Evolutionary conservation across 2,329 filamentous ascomycete species (phyloP), one percentile per base, ranked within the genome.

Genomic region (Aureobasidium leucospermi): DNA sequence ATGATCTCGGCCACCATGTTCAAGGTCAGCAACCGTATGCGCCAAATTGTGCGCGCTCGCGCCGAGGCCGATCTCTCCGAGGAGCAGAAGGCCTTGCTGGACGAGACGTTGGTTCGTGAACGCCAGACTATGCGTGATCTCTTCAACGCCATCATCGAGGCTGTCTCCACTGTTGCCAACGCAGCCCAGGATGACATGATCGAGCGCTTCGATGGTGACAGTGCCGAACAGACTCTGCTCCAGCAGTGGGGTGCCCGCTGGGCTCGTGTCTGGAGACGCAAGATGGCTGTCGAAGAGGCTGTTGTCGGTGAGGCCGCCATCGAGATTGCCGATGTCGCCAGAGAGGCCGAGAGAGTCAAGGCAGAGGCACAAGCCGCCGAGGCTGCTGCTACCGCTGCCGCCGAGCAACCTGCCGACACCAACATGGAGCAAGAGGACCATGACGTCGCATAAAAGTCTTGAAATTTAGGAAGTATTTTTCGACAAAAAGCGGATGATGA

Each of bases 21-120:
- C 69, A 97, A 99, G 76, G 93, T 97, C 51, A 92, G 90, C 1
- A 86, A 86, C 63, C 88, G 92, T 32, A 85, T 95, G 56, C 85
- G 90, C 43, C 90, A 96, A 74, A 86, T 96, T 28, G 83, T 90
- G 9, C 77, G 79, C 1, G 82, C 85, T 4, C 79, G 83, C 31
- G 58, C 47, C 41, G 58, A 51, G 3, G n/a, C 58, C 47, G 39
- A 45, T n/a, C 78, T 81, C 7, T 81, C 80, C 11, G 77, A 78
- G 8, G 81, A 85, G 46, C 83, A 85, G 65, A 73, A 84, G 19
- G 76, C 78, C 66, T 77, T 83, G 66, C 76, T 89, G 7, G 83
- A 88, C 31, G 84, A 88, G 65, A 85, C 85, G 0, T 76, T 90
- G 8, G 78, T 79, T 11, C 81, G 83, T 60, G 93, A 96, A 71